Evolutionary conservation across 495 filamentous ascomycete genomes (phyloP).

Genomic region (Penicillium waksmanii): DNA sequence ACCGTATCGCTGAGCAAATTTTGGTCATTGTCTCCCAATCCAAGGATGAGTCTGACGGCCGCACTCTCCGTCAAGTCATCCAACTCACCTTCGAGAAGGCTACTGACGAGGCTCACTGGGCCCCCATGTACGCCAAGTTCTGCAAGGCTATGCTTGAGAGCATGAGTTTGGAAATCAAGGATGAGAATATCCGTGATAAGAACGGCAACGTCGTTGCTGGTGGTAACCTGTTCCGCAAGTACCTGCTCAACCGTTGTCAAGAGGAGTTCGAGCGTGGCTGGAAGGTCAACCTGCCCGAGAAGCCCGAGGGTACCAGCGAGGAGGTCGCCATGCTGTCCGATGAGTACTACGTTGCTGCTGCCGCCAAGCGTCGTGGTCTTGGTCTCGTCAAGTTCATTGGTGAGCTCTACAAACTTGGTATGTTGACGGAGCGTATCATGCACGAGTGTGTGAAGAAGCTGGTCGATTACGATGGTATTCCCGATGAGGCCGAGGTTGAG

Average conservation of each 20-base stretch:
- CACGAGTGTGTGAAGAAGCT: constrained; percentile 98
- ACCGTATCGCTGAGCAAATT: constrained; percentile 92
- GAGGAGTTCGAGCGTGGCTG: constrained; percentile 99
- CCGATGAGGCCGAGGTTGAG: constrained; percentile 95
- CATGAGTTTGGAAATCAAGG: constrained; percentile 94
- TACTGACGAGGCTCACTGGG: constrained; percentile 98
- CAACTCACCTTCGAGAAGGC: constrained; percentile 99
- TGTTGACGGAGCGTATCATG: constrained; percentile 99
- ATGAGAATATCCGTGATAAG: constrained; percentile 90
- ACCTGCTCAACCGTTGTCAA: constrained; percentile 97
- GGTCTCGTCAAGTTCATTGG: constrained; percentile 99
- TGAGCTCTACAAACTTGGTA: constrained; percentile 96
- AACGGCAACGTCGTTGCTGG: constrained; percentile 83
- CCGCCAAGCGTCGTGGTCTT: constrained; percentile 94
- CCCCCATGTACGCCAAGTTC: constrained; percentile 98
- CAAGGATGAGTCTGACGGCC: constrained; percentile 91
- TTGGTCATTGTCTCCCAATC: constrained; percentile 91
- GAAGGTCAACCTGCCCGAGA: constrained; percentile 85
- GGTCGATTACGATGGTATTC: constrained; percentile 90
- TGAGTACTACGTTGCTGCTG: constrained; percentile 94
- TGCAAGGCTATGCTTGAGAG: constrained; percentile 94
- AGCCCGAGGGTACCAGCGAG: constrained; percentile 73
- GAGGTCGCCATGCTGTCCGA: constrained; percentile 88
- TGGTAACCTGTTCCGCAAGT: constrained; percentile 95
- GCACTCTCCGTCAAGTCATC: constrained; percentile 95